These are phyloP conservation scores for Ceriops tagal DNA, from an alignment of 345 rosid genomes.

Conservation along the genomic window DNA sequence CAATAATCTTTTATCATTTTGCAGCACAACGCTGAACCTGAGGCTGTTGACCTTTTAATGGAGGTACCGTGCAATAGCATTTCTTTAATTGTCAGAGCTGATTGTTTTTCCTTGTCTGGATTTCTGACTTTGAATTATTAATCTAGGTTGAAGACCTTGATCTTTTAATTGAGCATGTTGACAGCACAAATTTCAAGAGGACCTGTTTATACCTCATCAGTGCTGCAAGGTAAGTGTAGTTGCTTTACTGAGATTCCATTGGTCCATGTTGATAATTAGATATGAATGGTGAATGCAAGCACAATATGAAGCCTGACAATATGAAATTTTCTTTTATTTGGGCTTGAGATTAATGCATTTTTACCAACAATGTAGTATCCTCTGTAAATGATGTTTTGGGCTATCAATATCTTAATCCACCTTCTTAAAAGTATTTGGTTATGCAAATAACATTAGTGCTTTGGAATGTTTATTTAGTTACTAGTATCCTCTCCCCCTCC, in stretches of 20 bases:
- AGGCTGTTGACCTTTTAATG: constrained; percentile 96
- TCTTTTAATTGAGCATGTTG: constrained; percentile 73
- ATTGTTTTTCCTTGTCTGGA: background rate
- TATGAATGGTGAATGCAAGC: too few relatives aligned
- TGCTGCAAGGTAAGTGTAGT: constrained; percentile 60
- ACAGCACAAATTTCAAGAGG: constrained; percentile 75
- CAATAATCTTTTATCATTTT: constrained; percentile 1
- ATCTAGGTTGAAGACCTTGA: constrained; percentile 91
- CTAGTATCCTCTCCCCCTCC: background rate
- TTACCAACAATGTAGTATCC: too few relatives aligned
- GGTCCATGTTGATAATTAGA: background rate
- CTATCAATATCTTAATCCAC: too few relatives aligned
- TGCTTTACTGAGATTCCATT: background rate
- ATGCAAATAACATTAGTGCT: too few relatives aligned
- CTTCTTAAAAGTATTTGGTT: too few relatives aligned
- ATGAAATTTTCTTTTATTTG: too few relatives aligned
- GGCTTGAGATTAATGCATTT: too few relatives aligned
- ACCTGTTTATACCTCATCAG: constrained; percentile 90
- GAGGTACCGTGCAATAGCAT: constrained; percentile 41
- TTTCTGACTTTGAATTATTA: constrained; percentile 8
- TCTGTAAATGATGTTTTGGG: too few relatives aligned
- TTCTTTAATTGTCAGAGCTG: background rate
- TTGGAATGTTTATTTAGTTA: too few relatives aligned
- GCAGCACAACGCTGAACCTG: constrained; percentile 98
- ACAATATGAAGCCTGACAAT: background rate